Percentiles rank a stretch among this genome's conserved stretches.
These are phyloP conservation scores for Musa schizocarpa DNA, from an alignment of 176 grass and related monocot species.

Conservation along the genomic window DNA sequence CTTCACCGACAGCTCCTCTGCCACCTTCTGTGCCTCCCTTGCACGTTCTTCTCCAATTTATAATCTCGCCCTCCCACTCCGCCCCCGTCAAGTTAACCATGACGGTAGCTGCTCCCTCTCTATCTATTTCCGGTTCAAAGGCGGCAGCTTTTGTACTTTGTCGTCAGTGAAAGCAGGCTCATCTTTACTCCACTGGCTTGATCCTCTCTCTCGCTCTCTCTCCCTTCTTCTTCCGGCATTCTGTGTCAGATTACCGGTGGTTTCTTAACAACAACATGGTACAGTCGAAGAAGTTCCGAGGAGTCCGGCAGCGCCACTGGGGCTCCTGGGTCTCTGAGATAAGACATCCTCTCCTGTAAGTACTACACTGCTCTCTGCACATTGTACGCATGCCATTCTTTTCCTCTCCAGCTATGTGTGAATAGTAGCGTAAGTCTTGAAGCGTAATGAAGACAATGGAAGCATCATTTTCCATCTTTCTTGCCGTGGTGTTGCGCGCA, in stretches of 20 bases:
- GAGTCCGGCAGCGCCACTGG: constrained; percentile 99
- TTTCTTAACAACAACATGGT: constrained; percentile 32
- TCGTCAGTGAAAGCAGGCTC: constrained; percentile 29
- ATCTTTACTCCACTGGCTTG: not conserved
- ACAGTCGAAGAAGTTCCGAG: constrained; percentile 97
- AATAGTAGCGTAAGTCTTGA: no score
- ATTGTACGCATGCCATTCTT: no score
- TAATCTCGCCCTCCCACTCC: not conserved
- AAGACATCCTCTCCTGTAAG: constrained; percentile 97
- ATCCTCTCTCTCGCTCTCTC: not conserved
- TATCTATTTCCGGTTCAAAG: not conserved
- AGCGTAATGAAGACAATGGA: not conserved
- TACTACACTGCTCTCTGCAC: not conserved
- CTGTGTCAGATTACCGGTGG: constrained; percentile 19
- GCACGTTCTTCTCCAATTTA: no score
- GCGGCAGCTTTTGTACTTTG: constrained; percentile 28
- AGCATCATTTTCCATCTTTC: not conserved
- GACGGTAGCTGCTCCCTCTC: not conserved
- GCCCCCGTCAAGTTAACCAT: not conserved
- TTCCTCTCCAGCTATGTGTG: no score
- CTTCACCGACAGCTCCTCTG: constrained; percentile 57
- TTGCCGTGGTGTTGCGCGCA: constrained; percentile 8
- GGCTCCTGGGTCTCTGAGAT: constrained; percentile 99
- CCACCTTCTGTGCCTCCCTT: constrained; percentile 15
- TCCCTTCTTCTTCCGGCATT: not conserved